phyloP scores from a whole-genome alignment of 495 filamentous ascomycete species.

The Xanthoparmelia taractica region DNA sequence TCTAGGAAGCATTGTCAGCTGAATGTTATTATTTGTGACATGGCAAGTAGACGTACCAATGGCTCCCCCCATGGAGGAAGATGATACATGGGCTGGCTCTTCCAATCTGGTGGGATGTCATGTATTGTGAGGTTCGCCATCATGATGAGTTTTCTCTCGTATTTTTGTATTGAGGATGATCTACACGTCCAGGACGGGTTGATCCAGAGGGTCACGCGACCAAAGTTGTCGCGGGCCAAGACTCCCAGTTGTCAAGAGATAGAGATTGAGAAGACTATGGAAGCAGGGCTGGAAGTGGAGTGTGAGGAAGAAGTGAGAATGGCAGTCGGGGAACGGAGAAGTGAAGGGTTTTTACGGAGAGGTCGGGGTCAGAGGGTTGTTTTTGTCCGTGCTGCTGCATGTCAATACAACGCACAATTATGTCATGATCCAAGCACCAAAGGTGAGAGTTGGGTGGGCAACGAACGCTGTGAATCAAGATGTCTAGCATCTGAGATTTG shows the following conservation, averaged over 20 bases:
- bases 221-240: not conserved
- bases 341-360: not conserved
- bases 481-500: not conserved
- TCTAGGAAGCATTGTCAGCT: constrained; percentile 32
- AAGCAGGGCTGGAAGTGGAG: not conserved
- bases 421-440: not conserved
- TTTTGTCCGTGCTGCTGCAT: not conserved
- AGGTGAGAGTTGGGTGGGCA: not conserved
- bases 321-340: not conserved
- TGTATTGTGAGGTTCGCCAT: constrained; percentile 26
- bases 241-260: not conserved
- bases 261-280: not conserved
- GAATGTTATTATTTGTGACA: not conserved
- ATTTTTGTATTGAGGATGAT: not conserved
- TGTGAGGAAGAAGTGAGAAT: not conserved
- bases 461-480: not conserved
- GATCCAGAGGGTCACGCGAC: constrained; percentile 11
- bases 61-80: constrained; percentile 49
- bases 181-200: constrained; percentile 12
- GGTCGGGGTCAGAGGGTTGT: not conserved
- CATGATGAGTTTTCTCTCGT: constrained; percentile 1
- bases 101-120: constrained; percentile 28
- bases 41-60: constrained; percentile 37
- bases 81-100: constrained; percentile 29
- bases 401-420: not conserved